These are phyloP conservation scores for Hypoxylon sp. DNA, from an alignment of 2,329 filamentous ascomycete species.

Conservation along the genomic window DNA sequence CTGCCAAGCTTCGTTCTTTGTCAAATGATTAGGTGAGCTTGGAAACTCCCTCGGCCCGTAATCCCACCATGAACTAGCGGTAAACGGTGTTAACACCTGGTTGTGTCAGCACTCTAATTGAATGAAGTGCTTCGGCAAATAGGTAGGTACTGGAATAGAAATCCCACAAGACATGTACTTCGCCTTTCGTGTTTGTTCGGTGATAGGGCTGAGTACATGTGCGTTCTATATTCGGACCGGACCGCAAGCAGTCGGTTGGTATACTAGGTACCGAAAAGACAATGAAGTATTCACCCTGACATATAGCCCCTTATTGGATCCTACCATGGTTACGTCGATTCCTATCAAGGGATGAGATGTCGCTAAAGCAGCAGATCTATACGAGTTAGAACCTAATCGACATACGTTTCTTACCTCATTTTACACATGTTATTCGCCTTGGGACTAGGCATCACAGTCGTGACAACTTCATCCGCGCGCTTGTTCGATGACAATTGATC, in stretches of 20 bases:
- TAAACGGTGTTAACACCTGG: slow-evolving; percentile 12
- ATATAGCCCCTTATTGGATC: slow-evolving; percentile 11
- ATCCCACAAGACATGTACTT: background rate
- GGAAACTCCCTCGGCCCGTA: slow-evolving; percentile 26
- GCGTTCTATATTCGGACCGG: slow-evolving; percentile 38
- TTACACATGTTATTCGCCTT: slow-evolving; percentile 20
- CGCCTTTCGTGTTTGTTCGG: slow-evolving; percentile 10
- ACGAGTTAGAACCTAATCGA: slow-evolving; percentile 21
- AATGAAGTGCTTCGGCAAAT: slow-evolving; percentile 20
- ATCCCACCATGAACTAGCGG: slow-evolving; percentile 24
- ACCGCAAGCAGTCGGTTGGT: slow-evolving; percentile 15
- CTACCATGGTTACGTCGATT: slow-evolving; percentile 7
- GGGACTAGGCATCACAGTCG: slow-evolving; percentile 16
- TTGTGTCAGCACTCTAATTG: slow-evolving; percentile 39
- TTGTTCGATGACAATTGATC: slow-evolving; percentile 38
- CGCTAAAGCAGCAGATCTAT: slow-evolving; percentile 13
- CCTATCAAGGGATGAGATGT: slow-evolving; percentile 34
- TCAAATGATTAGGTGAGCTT: slow-evolving; percentile 22
- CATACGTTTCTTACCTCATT: slow-evolving; percentile 14
- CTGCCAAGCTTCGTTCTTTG: slow-evolving; percentile 36
- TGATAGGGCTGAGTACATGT: slow-evolving; percentile 40
- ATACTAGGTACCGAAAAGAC: slow-evolving; percentile 5
- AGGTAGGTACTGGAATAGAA: slow-evolving; percentile 19
- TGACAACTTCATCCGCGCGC: slow-evolving; percentile 47
- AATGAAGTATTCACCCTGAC: background rate